phyloP scores from a whole-genome alignment of 2,329 filamentous ascomycete genomes.

The Ophiostoma australiae region DNA sequence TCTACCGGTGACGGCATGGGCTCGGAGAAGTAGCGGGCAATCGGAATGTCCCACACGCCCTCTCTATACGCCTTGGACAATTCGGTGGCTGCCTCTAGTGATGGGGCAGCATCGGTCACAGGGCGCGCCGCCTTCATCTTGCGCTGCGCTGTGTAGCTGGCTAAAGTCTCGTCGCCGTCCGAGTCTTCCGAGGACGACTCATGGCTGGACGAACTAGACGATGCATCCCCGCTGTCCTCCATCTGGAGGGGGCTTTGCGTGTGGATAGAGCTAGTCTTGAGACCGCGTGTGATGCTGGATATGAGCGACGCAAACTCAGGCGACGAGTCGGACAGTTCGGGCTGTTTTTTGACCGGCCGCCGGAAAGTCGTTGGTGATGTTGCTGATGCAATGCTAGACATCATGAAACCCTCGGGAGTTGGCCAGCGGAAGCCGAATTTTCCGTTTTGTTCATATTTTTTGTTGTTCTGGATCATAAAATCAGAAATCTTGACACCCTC shows the following conservation, averaged over 20 bases:
- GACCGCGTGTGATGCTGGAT: slow-evolving; percentile 36
- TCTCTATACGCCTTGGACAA: slow-evolving; percentile 46
- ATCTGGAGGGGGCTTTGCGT: slow-evolving; percentile 31
- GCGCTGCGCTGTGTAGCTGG: slow-evolving; percentile 42
- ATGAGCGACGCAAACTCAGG: slow-evolving; percentile 34
- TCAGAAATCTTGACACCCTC: slow-evolving; percentile 52
- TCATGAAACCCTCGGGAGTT: slow-evolving; percentile 30
- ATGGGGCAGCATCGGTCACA: slow-evolving; percentile 32
- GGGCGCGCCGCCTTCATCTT: slow-evolving; percentile 44
- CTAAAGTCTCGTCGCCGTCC: slow-evolving; percentile 51
- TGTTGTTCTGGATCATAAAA: slow-evolving; percentile 49
- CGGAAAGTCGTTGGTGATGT: slow-evolving; percentile 28
- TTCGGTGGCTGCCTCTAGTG: slow-evolving; percentile 46
- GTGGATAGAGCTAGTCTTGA: slow-evolving; percentile 36
- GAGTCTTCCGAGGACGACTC: slow-evolving; percentile 17
- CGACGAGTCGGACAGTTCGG: slow-evolving; percentile 24
- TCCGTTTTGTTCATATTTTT: slow-evolving; percentile 55
- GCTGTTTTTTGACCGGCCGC: slow-evolving; percentile 24
- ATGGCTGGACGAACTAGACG: slow-evolving; percentile 17
- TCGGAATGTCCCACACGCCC: slow-evolving; percentile 46
- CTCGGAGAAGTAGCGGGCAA: slow-evolving; percentile 55
- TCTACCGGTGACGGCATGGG: slow-evolving; percentile 50
- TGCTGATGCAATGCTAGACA: slow-evolving; percentile 22
- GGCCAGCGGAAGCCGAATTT: slow-evolving; percentile 46
- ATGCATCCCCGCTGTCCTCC: slow-evolving; percentile 24